Conservation (phyloP, 768 basidiomycete genomes). For the Sistotremastrum suecicum region DNA sequence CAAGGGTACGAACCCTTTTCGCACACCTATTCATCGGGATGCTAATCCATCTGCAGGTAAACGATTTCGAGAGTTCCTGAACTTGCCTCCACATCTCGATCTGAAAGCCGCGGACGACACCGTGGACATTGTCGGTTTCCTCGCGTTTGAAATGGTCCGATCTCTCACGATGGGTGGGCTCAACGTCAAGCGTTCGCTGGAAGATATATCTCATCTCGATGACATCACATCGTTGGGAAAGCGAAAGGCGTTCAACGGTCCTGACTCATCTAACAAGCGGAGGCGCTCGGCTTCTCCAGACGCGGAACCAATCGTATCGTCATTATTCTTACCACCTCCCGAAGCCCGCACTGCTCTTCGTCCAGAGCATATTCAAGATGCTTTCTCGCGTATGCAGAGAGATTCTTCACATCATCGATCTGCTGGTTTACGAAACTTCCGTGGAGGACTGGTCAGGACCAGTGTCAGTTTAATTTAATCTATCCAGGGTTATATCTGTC, state of each 20-base stretch:
- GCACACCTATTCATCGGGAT: not conserved
- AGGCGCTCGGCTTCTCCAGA: slow-evolving; percentile 41
- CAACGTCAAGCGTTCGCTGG: slow-evolving; percentile 66
- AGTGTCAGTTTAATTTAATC: slow-evolving; percentile 61
- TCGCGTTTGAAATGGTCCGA: slow-evolving; percentile 94
- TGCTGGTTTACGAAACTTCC: slow-evolving; percentile 82
- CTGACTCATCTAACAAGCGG: slow-evolving; percentile 27
- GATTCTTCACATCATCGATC: slow-evolving; percentile 71
- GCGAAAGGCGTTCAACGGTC: slow-evolving; percentile 37
- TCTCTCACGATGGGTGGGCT: slow-evolving; percentile 82
- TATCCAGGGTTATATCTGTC: not conserved
- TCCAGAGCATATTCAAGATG: slow-evolving; percentile 84
- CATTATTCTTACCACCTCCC: slow-evolving; percentile 69
- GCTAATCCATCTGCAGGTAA: slow-evolving; percentile 41
- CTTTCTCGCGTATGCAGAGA: slow-evolving; percentile 79
- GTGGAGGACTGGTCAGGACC: slow-evolving; percentile 71
- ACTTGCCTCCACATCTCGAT: slow-evolving; percentile 75
- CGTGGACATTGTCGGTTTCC: slow-evolving; percentile 91
- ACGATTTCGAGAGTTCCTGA: slow-evolving; percentile 89
- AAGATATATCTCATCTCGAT: slow-evolving; percentile 54
- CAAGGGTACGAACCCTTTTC: slow-evolving; percentile 48
- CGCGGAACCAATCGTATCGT: slow-evolving; percentile 44
- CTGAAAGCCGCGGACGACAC: slow-evolving; percentile 89
- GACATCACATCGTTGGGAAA: slow-evolving; percentile 53
- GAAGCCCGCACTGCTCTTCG: slow-evolving; percentile 66